A percentile compares a stretch with the other conserved stretches of the same genome.
Evolutionary conservation across 306 rosid genomes (phyloP).

Genomic region (Lotus japonicus): DNA sequence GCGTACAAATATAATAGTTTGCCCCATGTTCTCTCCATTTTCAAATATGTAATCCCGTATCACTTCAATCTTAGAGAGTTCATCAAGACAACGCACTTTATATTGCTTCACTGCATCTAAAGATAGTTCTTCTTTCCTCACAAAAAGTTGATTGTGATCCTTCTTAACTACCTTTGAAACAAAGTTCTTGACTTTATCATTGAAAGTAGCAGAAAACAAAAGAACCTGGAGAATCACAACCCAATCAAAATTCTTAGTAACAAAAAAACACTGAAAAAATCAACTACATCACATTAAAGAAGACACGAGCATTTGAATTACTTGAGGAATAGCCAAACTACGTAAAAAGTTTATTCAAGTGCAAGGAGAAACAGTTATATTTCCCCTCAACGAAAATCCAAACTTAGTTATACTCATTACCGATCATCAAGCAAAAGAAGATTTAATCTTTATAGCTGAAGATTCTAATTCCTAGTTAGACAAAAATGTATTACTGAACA

Average conservation of each 20-base stretch:
- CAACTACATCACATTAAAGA: neutral
- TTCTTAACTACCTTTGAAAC: constrained; percentile 51
- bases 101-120: constrained; percentile 79
- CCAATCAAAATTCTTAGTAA: neutral
- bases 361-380: neutral
- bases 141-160: constrained; percentile 72
- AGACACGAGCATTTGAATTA: neutral
- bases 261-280: neutral
- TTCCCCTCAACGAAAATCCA: neutral
- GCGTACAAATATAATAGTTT: constrained; percentile 75
- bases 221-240: constrained; percentile 52
- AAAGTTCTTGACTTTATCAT: constrained; percentile 69
- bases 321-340: neutral
- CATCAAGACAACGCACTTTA: constrained; percentile 66
- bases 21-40: constrained; percentile 84
- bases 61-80: constrained; percentile 50
- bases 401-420: neutral
- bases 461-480: neutral
- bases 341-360: neutral
- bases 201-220: constrained; percentile 89
- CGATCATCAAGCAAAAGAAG: neutral
- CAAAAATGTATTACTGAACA: neutral
- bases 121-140: constrained; percentile 80
- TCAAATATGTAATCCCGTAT: constrained; percentile 66
- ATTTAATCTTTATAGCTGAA: neutral